Conservation (phyloP, 169 alveolate genomes). For the Cryptosporidium felis region DNA sequence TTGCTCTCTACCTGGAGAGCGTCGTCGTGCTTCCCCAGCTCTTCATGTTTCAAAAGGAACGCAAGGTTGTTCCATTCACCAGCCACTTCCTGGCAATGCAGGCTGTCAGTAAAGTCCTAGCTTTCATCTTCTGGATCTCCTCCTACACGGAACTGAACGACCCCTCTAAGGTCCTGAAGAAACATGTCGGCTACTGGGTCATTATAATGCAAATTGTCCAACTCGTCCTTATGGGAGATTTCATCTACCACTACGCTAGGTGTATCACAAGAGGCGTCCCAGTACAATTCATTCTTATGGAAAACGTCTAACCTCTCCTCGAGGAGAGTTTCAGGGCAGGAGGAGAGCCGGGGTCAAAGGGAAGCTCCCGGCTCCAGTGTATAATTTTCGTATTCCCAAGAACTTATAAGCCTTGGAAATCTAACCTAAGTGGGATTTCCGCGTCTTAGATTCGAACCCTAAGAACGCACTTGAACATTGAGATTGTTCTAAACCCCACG, state of each 20-base stretch:
- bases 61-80: constrained; percentile 88
- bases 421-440: too few relatives aligned
- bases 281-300: constrained; percentile 83
- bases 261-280: constrained; percentile 87
- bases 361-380: too few relatives aligned
- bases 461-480: too few relatives aligned
- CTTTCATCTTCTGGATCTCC: constrained; percentile 91
- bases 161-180: constrained; percentile 79
- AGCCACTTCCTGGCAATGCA: constrained; percentile 94
- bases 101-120: constrained; percentile 86
- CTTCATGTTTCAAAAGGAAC: constrained; percentile 89
- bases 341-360: too few relatives aligned
- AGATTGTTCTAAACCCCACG: too few relatives aligned
- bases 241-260: constrained; percentile 85
- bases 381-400: too few relatives aligned
- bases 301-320: constrained; percentile 78
- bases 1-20: constrained; percentile 91
- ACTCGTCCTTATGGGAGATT: constrained; percentile 88
- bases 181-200: constrained; percentile 89
- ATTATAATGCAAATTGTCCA: constrained; percentile 86
- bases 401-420: too few relatives aligned
- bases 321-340: neutral
- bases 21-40: constrained; percentile 91
- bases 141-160: constrained; percentile 87
- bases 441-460: too few relatives aligned